phyloP scores from a whole-genome alignment of 371 early-diverging fungal species.

The Mortierella sp. region DNA sequence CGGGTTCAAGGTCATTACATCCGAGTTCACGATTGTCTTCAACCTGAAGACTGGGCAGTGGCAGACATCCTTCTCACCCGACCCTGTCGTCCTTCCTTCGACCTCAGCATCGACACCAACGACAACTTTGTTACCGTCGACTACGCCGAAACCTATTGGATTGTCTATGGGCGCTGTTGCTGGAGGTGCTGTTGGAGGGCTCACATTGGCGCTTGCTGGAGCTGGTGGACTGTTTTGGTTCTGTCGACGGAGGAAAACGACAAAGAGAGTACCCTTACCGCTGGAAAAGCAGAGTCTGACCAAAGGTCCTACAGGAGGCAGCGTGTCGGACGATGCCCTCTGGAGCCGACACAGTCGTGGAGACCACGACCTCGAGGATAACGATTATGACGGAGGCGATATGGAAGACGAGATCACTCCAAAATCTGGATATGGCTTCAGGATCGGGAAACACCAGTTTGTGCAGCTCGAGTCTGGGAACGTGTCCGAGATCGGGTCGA shows the following conservation, averaged over 20 bases:
- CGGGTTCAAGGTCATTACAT: background rate
- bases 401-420: background rate
- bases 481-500: background rate
- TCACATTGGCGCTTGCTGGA: background rate
- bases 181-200: background rate
- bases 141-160: background rate
- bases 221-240: background rate
- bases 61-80: background rate
- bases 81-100: background rate
- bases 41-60: constrained; percentile 19
- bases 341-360: background rate
- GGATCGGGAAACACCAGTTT: background rate
- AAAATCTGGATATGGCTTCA: background rate
- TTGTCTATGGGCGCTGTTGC: background rate
- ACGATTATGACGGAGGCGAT: background rate
- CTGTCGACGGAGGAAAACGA: background rate
- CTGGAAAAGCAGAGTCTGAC: background rate
- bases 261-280: background rate
- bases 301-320: background rate
- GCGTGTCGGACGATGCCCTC: background rate
- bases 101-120: background rate
- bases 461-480: background rate
- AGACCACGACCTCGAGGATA: background rate
- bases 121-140: background rate
- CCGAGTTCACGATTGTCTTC: background rate